Evolutionary conservation across 331 rosid species (phyloP), one percentile per base, ranked within the genome.

Genomic region (Malus hybrid): DNA sequence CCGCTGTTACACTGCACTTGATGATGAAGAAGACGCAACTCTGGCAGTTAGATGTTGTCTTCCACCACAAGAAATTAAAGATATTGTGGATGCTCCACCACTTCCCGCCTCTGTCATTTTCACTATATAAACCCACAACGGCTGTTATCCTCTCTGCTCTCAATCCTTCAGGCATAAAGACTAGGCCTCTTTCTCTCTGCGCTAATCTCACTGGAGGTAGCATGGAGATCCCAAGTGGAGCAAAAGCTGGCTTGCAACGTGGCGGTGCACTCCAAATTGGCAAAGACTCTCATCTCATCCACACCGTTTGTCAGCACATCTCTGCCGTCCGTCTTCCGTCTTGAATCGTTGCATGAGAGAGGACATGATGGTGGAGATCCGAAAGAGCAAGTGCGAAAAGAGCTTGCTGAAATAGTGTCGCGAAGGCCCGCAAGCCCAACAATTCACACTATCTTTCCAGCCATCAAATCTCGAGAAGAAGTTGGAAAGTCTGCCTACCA

Each of bases 31-130:
- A 31, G 93, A 91, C 39, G 80, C 87, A 46, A 39, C 64, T 8
- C 15, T 66, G 52, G 93, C 84, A 78, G 79, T 56, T 61, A 81
- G 88, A 57, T 94, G 92, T 82, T 88, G 90, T 34, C 84, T 85
- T 64, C 99, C 99, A 73, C 97, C 99, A 2, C 85, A 90, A 20
- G 97, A 85, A 80, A 86, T 94, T 79, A 88, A 61, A 80, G 92
- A 94, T 70, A 92, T 94, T 48, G 99, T 94, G 44, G 99, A 94
- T 82, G 97, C 99, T 79, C 97, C 96, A 1, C 99, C 99, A 10
- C 81, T 90, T 73, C 99, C 99, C 46, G 88, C 93, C 3, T 70
- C 24, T 91, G 86, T 87, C 97, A 72, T 91, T 94, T 88, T 94
- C 99, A 4, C 97, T 97, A 2, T 74, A 27, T 24, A 24, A 24